phyloP scores from a whole-genome alignment of 139 green algal genomes.

The Chlorella vulgaris region DNA sequence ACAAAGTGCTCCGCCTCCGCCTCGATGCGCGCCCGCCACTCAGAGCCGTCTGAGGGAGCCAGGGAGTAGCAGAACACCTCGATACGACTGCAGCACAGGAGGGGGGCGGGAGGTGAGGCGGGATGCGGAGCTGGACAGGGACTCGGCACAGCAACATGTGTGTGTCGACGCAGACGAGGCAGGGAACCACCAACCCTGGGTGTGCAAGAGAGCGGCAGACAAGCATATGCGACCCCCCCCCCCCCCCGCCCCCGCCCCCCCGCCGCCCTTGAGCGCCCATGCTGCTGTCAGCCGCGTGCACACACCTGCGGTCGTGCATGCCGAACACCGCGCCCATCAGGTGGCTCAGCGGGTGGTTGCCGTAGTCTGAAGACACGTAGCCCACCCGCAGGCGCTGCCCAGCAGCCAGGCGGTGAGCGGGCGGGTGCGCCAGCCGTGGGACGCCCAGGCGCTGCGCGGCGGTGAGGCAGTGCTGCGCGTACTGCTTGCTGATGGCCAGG shows the following conservation, averaged over 20 bases:
- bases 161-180: too few species aligned
- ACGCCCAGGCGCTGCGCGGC: slow-evolving; percentile 51
- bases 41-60: slow-evolving; percentile 69
- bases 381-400: slow-evolving; percentile 64
- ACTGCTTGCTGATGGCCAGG: slow-evolving; percentile 61
- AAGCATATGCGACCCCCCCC: too few species aligned
- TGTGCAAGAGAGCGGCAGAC: too few species aligned
- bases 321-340: slow-evolving; percentile 93
- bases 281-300: too few species aligned
- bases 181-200: too few species aligned
- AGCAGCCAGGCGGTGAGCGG: slow-evolving; percentile 41
- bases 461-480: slow-evolving; percentile 65
- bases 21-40: slow-evolving; percentile 81
- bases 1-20: slow-evolving; percentile 81
- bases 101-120: neutral
- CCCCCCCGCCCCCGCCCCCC: too few species aligned
- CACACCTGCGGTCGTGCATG: slow-evolving; percentile 70
- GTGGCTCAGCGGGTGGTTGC: slow-evolving; percentile 91
- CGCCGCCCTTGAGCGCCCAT: too few species aligned
- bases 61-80: slow-evolving; percentile 91
- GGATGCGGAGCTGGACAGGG: neutral
- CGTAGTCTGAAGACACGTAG: slow-evolving; percentile 92
- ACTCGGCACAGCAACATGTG: too few species aligned
- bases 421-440: slow-evolving; percentile 62
- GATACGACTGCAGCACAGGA: slow-evolving; percentile 37